A percentile compares a stretch with the other conserved stretches of the same genome.
Conservation (phyloP, 1,139 yeast species). For the Candida mesenterica region DNA sequence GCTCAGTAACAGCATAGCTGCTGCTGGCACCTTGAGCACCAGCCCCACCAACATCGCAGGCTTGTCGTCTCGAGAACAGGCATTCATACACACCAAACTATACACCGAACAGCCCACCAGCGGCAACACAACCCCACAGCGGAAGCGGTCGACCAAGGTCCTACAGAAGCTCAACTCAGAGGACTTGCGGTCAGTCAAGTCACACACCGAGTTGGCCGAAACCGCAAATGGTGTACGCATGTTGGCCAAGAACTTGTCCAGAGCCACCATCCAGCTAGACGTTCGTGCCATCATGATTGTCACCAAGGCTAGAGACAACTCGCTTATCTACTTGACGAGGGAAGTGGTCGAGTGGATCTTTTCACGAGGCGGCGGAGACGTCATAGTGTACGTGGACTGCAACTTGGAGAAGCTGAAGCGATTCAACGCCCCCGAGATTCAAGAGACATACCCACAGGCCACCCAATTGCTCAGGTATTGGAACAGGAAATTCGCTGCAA, state of each 20-base stretch:
- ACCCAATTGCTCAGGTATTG: conserved; percentile 56
- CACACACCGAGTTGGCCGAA: conserved; percentile 75
- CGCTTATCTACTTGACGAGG: conserved; percentile 68
- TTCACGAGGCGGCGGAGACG: conserved; percentile 35
- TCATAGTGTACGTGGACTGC: conserved; percentile 69
- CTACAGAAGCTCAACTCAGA: conserved; percentile 34
- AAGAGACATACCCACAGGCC: conserved; percentile 42
- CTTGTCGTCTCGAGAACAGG: conserved; percentile 18
- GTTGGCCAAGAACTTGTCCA: conserved; percentile 70
- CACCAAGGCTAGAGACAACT: conserved; percentile 82
- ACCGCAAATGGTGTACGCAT: conserved; percentile 86
- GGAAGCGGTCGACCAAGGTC: conserved; percentile 24
- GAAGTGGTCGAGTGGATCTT: conserved; percentile 79
- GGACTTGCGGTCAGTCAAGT: conserved; percentile 49
- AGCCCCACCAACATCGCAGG: conserved; percentile 6
- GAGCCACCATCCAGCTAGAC: conserved; percentile 71
- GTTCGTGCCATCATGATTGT: conserved; percentile 73
- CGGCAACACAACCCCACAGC: conserved; percentile 3
- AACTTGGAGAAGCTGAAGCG: conserved; percentile 60
- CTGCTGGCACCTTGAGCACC: conserved; percentile 5
- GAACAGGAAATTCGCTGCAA: conserved; percentile 57
- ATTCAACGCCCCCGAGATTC: conserved; percentile 51
- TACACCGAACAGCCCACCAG: conserved; percentile 21
- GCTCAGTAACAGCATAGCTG: conserved; percentile 1
- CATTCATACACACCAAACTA: conserved; percentile 37